phyloP scores from a whole-genome alignment of 148 eudicot genomes.

The Heliamphora exappendiculata region DNA sequence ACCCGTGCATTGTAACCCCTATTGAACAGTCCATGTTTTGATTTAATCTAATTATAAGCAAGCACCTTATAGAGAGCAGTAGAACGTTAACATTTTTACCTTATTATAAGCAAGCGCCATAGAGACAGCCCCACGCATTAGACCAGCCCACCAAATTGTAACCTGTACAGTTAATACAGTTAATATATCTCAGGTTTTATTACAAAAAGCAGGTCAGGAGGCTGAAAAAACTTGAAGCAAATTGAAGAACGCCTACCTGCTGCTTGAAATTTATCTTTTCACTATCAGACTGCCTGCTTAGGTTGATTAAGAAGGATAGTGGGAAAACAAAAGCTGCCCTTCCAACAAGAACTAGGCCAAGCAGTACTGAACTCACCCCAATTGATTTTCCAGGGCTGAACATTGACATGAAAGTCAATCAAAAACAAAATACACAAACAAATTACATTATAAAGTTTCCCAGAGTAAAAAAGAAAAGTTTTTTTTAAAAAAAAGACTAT shows the following conservation, averaged over 20 bases:
- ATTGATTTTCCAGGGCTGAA: conserved; percentile 43
- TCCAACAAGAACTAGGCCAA: conserved; percentile 40
- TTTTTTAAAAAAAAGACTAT: not conserved
- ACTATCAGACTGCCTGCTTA: conserved; percentile 20
- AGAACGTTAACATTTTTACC: not conserved
- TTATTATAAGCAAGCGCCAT: conserved; percentile 14
- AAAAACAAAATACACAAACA: not conserved
- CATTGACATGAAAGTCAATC: not conserved
- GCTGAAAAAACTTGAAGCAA: not conserved
- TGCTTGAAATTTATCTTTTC: conserved; percentile 35
- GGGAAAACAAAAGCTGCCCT: conserved; percentile 61
- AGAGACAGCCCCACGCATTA: conserved; percentile 11
- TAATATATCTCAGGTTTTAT: not conserved
- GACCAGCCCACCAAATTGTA: conserved; percentile 17
- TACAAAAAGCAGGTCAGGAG: not conserved
- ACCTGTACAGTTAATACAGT: conserved; percentile 29
- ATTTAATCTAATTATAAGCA: not conserved
- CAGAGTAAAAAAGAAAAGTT: not conserved
- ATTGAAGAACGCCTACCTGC: conserved; percentile 26
- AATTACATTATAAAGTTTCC: not conserved
- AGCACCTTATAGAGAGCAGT: not conserved
- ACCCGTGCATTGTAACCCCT: not conserved
- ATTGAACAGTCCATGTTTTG: not conserved
- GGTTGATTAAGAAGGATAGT: conserved; percentile 37
- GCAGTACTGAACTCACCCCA: conserved; percentile 42